Evolutionary conservation across 2,329 filamentous ascomycete species (phyloP).

Genomic region (Apiospora arundinis): DNA sequence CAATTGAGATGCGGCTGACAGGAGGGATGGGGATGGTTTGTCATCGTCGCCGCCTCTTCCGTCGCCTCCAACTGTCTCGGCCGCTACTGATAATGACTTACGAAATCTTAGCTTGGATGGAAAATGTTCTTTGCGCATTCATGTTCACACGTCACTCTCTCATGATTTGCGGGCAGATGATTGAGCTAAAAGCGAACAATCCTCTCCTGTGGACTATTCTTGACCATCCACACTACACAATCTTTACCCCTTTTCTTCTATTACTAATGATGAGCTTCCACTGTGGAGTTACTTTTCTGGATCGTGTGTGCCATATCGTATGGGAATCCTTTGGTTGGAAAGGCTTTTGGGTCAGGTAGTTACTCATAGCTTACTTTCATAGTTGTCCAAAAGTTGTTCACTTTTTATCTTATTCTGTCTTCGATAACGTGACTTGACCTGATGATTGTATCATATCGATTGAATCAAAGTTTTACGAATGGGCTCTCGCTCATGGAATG

Average conservation of each 20-base stretch:
- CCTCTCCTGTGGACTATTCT: background rate
- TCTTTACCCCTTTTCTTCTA: background rate
- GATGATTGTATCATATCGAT: no score
- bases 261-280: background rate
- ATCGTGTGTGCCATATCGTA: background rate
- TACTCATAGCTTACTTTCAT: background rate
- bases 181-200: background rate
- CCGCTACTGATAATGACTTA: background rate
- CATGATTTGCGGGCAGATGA: background rate
- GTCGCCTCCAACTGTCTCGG: background rate
- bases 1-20: slow-evolving; percentile 29
- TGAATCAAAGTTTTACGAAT: no score
- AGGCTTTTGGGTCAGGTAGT: background rate
- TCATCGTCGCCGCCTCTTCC: background rate
- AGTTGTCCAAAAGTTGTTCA: background rate
- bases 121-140: background rate
- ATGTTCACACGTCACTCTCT: background rate
- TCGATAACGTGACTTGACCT: background rate
- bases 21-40: no score
- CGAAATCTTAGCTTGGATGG: background rate
- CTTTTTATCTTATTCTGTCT: no score
- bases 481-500: no score
- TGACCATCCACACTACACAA: background rate
- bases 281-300: background rate
- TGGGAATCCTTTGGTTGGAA: background rate